Evolutionary conservation across 176 grass and related monocot species (phyloP), one percentile per base, ranked within the genome.

Genomic region (Themeda triandra): DNA sequence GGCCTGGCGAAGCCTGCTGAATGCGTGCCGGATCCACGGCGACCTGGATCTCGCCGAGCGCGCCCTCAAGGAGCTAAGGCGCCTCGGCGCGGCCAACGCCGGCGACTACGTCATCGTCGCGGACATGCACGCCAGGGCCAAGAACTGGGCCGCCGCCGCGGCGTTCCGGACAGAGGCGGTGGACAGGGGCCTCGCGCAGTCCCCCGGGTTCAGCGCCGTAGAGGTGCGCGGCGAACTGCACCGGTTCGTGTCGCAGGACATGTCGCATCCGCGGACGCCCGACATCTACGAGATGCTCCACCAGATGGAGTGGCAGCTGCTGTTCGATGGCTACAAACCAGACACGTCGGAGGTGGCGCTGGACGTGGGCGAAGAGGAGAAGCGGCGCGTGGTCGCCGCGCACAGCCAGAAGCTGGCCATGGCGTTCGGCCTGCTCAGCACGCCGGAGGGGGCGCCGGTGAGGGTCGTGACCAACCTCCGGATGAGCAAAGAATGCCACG

Each of bases 351-450:
- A 89, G 42, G 83, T 92, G 83, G 77, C 84, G 29, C 54, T 85
- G 30, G 84, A 87, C 40, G 87, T 76, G 13, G 80, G 67, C 24
- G 89, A 92, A 13, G 89, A 94, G 59, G 94, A 97, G 87, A 97
- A 92, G 87, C 78, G 51, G 79, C 69, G 74, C 29, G 44, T 71
- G 63, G 27, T 90, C 11, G 49, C 62, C 9, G 84, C 71, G 64
- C 88, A 92, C 69, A 94, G 94, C 79, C 92, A 97, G 83, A 94
- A 97, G 88, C 92, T 97, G 48, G 94, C 94, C 21, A 90, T 94
- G 67, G 94, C 94, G 66, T 97, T 94, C 68, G 88, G 87, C 24
- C 80, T 97, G 58, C 66, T 94, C 28, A 90, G 77, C 63, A 87
- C 86, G 83, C 75, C 85, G 75, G 65, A 92, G 6, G 51, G 83